phyloP scores from a whole-genome alignment of 441 rosid species.

The Raphanus hybrid region DNA sequence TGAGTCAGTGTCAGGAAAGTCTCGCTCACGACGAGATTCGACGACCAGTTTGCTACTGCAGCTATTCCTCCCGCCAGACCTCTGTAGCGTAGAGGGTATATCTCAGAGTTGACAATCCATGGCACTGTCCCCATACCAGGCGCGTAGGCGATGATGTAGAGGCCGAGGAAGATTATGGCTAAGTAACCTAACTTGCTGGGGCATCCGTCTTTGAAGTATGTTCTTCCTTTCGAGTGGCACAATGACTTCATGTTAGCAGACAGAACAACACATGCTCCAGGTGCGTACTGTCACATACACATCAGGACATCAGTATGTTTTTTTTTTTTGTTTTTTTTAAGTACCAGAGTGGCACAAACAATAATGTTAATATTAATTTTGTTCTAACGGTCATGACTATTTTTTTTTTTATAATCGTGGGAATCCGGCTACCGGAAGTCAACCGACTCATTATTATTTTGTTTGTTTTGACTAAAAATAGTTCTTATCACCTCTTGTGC shows the following conservation, averaged over 20 bases:
- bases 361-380: not conserved
- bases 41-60: not conserved
- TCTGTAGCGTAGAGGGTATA: not conserved
- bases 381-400: not conserved
- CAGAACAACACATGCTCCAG: constrained; percentile 1
- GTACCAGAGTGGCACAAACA: not conserved
- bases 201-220: not conserved
- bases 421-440: no score
- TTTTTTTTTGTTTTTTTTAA: not conserved
- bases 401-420: no score
- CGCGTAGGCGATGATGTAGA: not conserved
- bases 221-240: not conserved
- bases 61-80: not conserved
- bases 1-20: not conserved
- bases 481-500: not conserved
- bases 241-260: not conserved
- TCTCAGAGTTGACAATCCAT: not conserved
- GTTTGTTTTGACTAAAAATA: not conserved
- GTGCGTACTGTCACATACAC: constrained; percentile 1
- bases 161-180: not conserved
- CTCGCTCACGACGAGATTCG: not conserved
- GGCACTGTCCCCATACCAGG: not conserved
- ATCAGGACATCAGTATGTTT: not conserved
- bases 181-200: not conserved
- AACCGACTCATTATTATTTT: not conserved